Evolutionary conservation across 441 rosid genomes (phyloP).

Genomic region (Populus trichocarpa): DNA sequence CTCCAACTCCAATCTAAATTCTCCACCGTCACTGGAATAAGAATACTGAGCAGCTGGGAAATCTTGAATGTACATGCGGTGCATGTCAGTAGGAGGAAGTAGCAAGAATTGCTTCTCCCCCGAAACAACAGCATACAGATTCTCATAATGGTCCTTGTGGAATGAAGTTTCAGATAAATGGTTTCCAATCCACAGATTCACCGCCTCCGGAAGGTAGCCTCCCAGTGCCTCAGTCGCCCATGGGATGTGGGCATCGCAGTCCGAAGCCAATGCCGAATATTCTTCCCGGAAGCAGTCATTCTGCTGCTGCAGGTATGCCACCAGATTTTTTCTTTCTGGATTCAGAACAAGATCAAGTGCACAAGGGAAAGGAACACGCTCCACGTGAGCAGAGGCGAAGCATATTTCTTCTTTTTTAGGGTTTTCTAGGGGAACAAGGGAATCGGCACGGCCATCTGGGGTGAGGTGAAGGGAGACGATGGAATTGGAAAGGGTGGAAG

Average conservation of each 20-base stretch:
- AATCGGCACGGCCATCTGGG: constrained; percentile 63
- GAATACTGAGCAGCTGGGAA: constrained; percentile 68
- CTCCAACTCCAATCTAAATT: constrained; percentile 59
- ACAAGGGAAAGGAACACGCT: constrained; percentile 46
- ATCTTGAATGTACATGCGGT: constrained; percentile 59
- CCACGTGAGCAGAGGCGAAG: constrained; percentile 73
- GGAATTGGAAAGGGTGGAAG: constrained; percentile 41
- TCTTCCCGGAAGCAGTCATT: constrained; percentile 74
- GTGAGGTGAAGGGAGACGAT: constrained; percentile 65
- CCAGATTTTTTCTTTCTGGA: constrained; percentile 12
- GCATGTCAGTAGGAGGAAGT: constrained; percentile 82
- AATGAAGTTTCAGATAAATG: constrained; percentile 66
- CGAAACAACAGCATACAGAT: constrained; percentile 77
- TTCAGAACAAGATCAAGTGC: constrained; percentile 48
- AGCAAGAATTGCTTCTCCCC: constrained; percentile 81
- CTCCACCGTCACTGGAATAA: constrained; percentile 43
- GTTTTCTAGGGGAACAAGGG: constrained; percentile 25
- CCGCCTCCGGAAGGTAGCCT: constrained; percentile 69
- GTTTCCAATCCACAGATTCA: constrained; percentile 85
- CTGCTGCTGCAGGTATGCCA: constrained; percentile 79
- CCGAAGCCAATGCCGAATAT: constrained; percentile 46
- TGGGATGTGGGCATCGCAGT: constrained; percentile 59
- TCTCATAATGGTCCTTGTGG: constrained; percentile 91
- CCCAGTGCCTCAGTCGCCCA: constrained; percentile 82
- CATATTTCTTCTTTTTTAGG: constrained; percentile 24